phyloP scores from a whole-genome alignment of 2,329 filamentous ascomycete genomes.

The Phoma sp. region DNA sequence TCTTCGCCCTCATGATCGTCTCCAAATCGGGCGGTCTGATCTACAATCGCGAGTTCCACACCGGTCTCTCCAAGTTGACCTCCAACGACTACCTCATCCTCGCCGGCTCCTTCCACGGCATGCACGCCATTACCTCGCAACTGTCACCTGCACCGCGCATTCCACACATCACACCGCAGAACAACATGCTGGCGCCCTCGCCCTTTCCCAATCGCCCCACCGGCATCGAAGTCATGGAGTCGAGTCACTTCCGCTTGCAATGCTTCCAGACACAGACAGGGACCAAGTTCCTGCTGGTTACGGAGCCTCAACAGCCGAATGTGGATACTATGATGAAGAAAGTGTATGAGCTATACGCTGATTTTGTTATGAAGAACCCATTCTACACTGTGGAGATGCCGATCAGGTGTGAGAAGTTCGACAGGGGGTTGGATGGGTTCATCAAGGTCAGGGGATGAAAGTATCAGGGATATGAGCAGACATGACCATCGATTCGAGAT shows the following conservation, averaged over 20 bases:
- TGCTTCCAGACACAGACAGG: slow-evolving; percentile 96
- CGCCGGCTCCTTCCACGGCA: slow-evolving; percentile 92
- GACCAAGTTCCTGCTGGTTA: slow-evolving; percentile 94
- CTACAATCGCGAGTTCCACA: slow-evolving; percentile 93
- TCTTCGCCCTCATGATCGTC: slow-evolving; percentile 95
- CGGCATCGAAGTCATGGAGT: slow-evolving; percentile 91
- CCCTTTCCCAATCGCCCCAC: slow-evolving; percentile 58
- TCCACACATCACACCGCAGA: slow-evolving; percentile 29
- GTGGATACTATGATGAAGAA: slow-evolving; percentile 81
- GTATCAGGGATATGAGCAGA: background rate
- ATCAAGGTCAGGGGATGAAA: slow-evolving; percentile 61
- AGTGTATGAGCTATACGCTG: slow-evolving; percentile 93
- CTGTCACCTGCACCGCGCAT: slow-evolving; percentile 45
- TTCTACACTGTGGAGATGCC: slow-evolving; percentile 99
- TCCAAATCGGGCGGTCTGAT: slow-evolving; percentile 97
- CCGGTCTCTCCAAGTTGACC: slow-evolving; percentile 83
- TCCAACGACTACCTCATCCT: slow-evolving; percentile 97
- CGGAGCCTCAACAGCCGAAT: slow-evolving; percentile 85
- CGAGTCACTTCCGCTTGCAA: slow-evolving; percentile 90
- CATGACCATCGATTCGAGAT: too few species aligned
- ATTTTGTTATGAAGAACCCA: slow-evolving; percentile 99
- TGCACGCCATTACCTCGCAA: slow-evolving; percentile 66
- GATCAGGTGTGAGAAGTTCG: slow-evolving; percentile 92
- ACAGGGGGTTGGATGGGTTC: slow-evolving; percentile 81
- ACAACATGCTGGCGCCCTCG: slow-evolving; percentile 23